Percentiles rank a stretch among this genome's conserved stretches.
Conservation (phyloP, 306 rosid genomes). For the Macrotyloma uniflorum region DNA sequence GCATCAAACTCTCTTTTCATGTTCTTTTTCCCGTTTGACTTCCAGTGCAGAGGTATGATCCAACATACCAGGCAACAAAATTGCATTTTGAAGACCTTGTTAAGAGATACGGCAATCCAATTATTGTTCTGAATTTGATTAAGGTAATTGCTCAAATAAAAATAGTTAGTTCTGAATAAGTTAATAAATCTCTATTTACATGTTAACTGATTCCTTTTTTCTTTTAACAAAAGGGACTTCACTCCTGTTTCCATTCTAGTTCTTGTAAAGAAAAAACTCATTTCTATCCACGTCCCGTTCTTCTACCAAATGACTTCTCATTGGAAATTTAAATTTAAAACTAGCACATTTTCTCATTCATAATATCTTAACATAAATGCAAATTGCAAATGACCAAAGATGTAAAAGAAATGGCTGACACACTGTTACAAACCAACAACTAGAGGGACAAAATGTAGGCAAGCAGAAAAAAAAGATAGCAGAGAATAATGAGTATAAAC, state of each 20-base stretch:
- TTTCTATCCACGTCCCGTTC: not conserved
- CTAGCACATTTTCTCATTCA: not conserved
- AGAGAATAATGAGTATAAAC: too few species aligned
- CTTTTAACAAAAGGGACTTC: not conserved
- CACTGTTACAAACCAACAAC: too few species aligned
- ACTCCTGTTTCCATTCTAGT: not conserved
- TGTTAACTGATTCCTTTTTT: constrained; percentile 12
- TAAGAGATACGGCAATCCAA: constrained; percentile 88
- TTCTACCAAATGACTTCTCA: constrained; percentile 22
- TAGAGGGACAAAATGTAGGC: too few species aligned
- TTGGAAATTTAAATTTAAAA: constrained; percentile 8
- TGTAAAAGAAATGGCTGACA: not conserved
- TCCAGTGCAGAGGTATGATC: constrained; percentile 97
- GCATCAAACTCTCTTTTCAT: constrained; percentile 13
- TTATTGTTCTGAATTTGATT: constrained; percentile 87
- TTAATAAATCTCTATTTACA: constrained; percentile 1
- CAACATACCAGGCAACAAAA: constrained; percentile 89
- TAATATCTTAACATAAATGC: not conserved
- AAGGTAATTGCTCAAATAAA: constrained; percentile 59
- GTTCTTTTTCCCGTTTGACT: constrained; percentile 23
- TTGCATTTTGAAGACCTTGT: constrained; percentile 93
- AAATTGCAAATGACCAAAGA: not conserved
- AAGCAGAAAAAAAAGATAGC: too few species aligned
- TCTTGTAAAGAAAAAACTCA: not conserved
- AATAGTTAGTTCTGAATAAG: not conserved